These are phyloP conservation scores for Trichoderma hamatum DNA, from an alignment of 2,329 filamentous ascomycete genomes.

Conservation along the genomic window DNA sequence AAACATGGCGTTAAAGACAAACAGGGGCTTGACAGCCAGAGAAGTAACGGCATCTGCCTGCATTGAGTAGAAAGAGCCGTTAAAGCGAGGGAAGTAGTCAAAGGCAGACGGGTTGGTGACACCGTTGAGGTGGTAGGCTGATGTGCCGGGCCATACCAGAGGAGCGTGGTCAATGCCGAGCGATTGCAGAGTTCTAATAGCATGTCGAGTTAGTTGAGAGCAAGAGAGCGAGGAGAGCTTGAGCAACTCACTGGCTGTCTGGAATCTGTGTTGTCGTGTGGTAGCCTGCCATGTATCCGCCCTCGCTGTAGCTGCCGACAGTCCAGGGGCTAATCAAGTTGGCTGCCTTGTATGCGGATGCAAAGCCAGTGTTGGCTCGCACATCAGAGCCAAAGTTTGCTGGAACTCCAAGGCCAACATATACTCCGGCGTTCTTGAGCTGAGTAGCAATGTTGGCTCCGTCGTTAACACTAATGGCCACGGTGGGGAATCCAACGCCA, in stretches of 20 bases:
- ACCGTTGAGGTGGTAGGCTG: slow-evolving; percentile 24
- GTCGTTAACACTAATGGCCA: slow-evolving; percentile 5
- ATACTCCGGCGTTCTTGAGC: slow-evolving; percentile 7
- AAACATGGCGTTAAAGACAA: slow-evolving; percentile 25
- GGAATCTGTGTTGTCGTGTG: slow-evolving; percentile 24
- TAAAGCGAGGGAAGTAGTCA: slow-evolving; percentile 24
- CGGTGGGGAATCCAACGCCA: slow-evolving; percentile 16
- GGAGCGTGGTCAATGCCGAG: slow-evolving; percentile 23
- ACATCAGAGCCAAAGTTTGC: slow-evolving; percentile 5
- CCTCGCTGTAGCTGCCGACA: slow-evolving; percentile 18
- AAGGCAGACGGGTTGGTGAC: slow-evolving; percentile 7
- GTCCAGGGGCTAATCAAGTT: slow-evolving; percentile 24
- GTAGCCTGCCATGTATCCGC: slow-evolving; percentile 12
- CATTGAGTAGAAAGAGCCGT: slow-evolving; percentile 23
- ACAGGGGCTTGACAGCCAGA: slow-evolving; percentile 1
- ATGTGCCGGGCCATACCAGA: slow-evolving; percentile 19
- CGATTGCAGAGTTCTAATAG: slow-evolving; percentile 2
- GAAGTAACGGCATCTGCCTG: slow-evolving; percentile 19
- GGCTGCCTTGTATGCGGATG: slow-evolving; percentile 16
- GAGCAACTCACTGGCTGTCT: slow-evolving; percentile 5
- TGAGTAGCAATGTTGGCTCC: slow-evolving; percentile 15
- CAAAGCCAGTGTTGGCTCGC: slow-evolving; percentile 14
- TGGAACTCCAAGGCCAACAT: slow-evolving; percentile 11
- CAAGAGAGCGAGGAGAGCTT: not conserved
- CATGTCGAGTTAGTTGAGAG: not conserved